phyloP scores from a whole-genome alignment of 78 protist species.

The Trichosphaerium sp. region DNA sequence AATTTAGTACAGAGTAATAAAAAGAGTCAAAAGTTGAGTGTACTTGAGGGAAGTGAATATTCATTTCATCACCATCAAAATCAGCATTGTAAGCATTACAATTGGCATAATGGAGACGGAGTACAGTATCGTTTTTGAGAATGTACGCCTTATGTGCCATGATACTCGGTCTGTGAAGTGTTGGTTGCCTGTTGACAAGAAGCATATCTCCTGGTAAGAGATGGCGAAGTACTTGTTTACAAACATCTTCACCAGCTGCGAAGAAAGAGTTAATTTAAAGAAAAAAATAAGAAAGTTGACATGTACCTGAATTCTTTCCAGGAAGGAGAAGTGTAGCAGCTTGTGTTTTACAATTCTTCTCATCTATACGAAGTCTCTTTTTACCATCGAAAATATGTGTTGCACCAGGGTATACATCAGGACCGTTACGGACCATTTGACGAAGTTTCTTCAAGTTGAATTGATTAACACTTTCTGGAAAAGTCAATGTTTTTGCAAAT shows the following conservation, averaged over 20 bases:
- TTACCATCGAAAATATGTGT: too few species aligned
- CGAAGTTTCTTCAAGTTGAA: constrained; percentile 12
- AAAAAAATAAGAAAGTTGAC: not conserved
- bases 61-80: constrained; percentile 99
- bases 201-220: constrained; percentile 78
- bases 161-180: constrained; percentile 93
- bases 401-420: constrained; percentile 90
- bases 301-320: not conserved
- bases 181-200: constrained; percentile 98
- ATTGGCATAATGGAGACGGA: constrained; percentile 97
- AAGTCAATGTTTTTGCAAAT: constrained; percentile 50
- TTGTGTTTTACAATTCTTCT: constrained; percentile 48
- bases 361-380: constrained; percentile 32
- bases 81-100: constrained; percentile 97
- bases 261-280: not conserved
- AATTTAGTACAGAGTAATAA: too few species aligned
- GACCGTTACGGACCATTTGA: constrained; percentile 79
- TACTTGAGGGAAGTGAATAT: constrained; percentile 92
- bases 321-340: constrained; percentile 17
- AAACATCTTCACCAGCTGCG: constrained; percentile 59
- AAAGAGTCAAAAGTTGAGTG: not conserved
- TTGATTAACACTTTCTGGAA: constrained; percentile 63
- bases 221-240: too few species aligned
- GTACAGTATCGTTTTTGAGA: constrained; percentile 56
- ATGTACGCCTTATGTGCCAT: constrained; percentile 82